Conservation (phyloP, 169 alveolate species). For the Cryptosporidium bovis region DNA sequence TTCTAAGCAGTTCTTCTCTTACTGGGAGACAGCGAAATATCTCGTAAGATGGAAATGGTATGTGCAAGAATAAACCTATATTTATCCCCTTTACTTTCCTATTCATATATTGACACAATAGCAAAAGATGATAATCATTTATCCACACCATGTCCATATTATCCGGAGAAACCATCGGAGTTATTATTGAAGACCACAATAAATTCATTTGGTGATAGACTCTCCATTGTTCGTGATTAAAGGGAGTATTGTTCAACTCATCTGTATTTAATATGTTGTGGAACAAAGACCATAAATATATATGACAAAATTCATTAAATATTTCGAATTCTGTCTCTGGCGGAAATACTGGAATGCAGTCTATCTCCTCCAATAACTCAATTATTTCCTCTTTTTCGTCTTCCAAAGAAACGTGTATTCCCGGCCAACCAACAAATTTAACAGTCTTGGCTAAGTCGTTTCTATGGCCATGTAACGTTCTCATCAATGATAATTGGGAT, state of each 20-base stretch:
- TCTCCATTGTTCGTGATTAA: constrained; percentile 84
- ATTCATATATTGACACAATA: constrained; percentile 86
- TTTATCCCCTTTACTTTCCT: constrained; percentile 83
- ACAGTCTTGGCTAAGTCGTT: constrained; percentile 37
- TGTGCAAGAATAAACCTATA: constrained; percentile 92
- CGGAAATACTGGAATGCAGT: constrained; percentile 77
- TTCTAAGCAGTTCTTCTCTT: constrained; percentile 90
- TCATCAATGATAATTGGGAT: constrained; percentile 43
- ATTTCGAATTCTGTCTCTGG: constrained; percentile 74
- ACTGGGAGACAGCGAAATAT: constrained; percentile 89
- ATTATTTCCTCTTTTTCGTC: constrained; percentile 76
- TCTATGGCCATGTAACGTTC: constrained; percentile 49
- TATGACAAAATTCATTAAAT: constrained; percentile 76
- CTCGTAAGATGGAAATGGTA: constrained; percentile 93
- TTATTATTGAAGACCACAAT: constrained; percentile 79
- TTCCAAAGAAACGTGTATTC: constrained; percentile 69
- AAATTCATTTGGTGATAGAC: constrained; percentile 75
- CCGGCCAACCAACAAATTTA: constrained; percentile 78
- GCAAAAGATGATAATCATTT: constrained; percentile 90
- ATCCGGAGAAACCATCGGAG: constrained; percentile 77
- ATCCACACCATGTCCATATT: constrained; percentile 88
- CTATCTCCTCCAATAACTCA: constrained; percentile 54
- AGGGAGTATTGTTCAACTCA: constrained; percentile 78
- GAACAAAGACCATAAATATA: constrained; percentile 79
- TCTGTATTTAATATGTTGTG: constrained; percentile 82